Percentiles rank a stretch among this genome's conserved stretches.
Conservation (phyloP, 2,329 filamentous ascomycete species). For the Fusarium caatingaense region DNA sequence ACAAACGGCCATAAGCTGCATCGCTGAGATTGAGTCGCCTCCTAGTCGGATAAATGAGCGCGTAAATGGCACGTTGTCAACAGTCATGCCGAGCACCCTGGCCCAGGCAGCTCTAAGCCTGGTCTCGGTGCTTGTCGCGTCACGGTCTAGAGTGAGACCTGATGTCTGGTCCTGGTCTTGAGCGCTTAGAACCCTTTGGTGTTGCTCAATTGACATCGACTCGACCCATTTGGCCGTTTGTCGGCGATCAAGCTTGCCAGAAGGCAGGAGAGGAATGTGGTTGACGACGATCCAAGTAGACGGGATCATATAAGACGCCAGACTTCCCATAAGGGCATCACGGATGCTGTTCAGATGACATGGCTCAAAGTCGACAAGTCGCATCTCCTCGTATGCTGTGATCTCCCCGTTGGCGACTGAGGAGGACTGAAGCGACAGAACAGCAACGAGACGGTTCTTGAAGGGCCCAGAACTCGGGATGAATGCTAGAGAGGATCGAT, state of each 20-base stretch:
- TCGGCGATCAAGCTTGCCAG: constrained; percentile 33
- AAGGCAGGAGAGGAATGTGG: constrained; percentile 24
- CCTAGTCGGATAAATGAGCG: constrained; percentile 35
- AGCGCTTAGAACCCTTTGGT: constrained; percentile 8
- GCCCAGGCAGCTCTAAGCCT: constrained; percentile 30
- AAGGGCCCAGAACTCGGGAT: constrained; percentile 14
- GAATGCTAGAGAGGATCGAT: constrained; percentile 25
- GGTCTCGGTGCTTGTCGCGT: constrained; percentile 6
- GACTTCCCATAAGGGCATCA: constrained; percentile 1
- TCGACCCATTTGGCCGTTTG: constrained; percentile 8
- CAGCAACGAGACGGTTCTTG: constrained; percentile 23
- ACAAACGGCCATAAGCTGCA: constrained; percentile 38
- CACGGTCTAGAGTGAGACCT: constrained; percentile 11
- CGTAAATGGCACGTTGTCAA: constrained; percentile 22
- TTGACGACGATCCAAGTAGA: constrained; percentile 24
- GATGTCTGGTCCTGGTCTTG: constrained; percentile 10
- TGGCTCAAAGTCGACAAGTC: not conserved
- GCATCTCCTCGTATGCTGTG: not conserved
- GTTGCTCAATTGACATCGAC: constrained; percentile 8
- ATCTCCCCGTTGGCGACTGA: not conserved
- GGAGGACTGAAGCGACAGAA: constrained; percentile 14
- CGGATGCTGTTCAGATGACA: constrained; percentile 15
- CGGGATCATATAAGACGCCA: constrained; percentile 38
- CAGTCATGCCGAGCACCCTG: constrained; percentile 13
- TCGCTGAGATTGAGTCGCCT: constrained; percentile 39